Evolutionary conservation across 495 filamentous ascomycete species (phyloP), one percentile per base, ranked within the genome.

Genomic region (Penicillium daleae): DNA sequence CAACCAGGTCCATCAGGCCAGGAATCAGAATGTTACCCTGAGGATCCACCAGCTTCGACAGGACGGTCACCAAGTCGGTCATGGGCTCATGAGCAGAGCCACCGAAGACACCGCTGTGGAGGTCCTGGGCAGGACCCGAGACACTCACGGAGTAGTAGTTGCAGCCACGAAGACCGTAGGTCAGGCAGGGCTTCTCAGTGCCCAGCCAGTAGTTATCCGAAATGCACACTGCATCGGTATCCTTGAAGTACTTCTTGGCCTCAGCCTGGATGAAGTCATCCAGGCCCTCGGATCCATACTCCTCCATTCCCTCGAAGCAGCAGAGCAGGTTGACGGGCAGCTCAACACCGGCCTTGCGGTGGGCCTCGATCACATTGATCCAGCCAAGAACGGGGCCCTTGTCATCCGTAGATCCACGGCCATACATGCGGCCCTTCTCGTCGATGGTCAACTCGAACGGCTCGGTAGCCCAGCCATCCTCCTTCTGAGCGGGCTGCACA

Each of bases 261-360:
- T 99, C 96, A 19, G 83, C 87, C 63, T 89, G 82, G 75, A 99
- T 97, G 63, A 97, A 90, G 46, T 97, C 94, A 63, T 99, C 94
- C 42, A 99, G 84, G 40, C 96, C 96, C 70, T 98, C 96, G 0
- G 92, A 97, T 42, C 96, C 96, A 74, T 97, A 96, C 79, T 99
- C 96, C 79, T 99, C 95, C 96, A 99, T 99, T 44, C 96, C 96
- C 79, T 99, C 96, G 70, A 99, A 99, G 83, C 96, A 99, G 92
- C 97, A 97, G 32, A 99, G 86, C 59, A 99, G 84, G 82, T 99
- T 99, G 66, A 99, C 94, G 6, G 96, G 96, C 71, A 98, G 88
- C 51, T 97, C 94, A 51, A 97, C 82, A 42, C 93, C 92, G 54
- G 96, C 93, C 76, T 91, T 92, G 76, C 93, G 86, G 83, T 99